phyloP scores from a whole-genome alignment of 208 protist genomes.

The Acanthamoeba triangularis region DNA sequence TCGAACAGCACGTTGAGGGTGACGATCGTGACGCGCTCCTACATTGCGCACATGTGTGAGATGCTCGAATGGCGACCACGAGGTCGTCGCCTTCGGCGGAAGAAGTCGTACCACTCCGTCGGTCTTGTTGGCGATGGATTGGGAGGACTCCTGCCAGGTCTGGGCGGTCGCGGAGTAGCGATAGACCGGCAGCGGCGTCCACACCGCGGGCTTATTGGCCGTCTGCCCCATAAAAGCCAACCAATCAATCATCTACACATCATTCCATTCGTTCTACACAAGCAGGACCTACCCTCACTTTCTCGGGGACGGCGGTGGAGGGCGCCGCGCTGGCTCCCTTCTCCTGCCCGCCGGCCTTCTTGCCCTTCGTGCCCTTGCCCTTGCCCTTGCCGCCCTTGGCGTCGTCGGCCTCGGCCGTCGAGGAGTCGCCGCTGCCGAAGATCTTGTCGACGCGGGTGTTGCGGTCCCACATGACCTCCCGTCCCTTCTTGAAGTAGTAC shows the following conservation, averaged over 20 bases:
- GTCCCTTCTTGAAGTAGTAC: constrained; percentile 70
- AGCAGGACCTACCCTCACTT: background rate
- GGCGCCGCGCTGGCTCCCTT: constrained; percentile 3
- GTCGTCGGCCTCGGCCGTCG: background rate
- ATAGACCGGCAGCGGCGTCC: constrained; percentile 31
- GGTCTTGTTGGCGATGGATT: constrained; percentile 62
- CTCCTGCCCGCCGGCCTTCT: background rate
- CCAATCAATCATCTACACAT: background rate
- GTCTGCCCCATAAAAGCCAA: background rate
- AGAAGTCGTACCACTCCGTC: constrained; percentile 1
- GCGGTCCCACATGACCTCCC: constrained; percentile 72
- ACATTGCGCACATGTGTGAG: background rate
- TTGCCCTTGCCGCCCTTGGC: background rate
- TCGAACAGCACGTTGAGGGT: constrained; percentile 75
- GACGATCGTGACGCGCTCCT: constrained; percentile 39
- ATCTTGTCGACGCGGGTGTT: constrained; percentile 70
- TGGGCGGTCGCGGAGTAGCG: background rate
- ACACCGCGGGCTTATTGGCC: constrained; percentile 48
- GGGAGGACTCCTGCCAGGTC: constrained; percentile 33
- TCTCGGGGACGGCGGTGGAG: constrained; percentile 28
- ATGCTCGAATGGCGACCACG: background rate
- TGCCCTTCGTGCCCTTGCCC: background rate
- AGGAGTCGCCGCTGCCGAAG: constrained; percentile 59
- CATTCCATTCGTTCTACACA: no score
- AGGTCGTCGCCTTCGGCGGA: background rate